These are phyloP conservation scores for Geotrichum cucujoidarum DNA, from an alignment of 1,139 yeast species.

Conservation along the genomic window DNA sequence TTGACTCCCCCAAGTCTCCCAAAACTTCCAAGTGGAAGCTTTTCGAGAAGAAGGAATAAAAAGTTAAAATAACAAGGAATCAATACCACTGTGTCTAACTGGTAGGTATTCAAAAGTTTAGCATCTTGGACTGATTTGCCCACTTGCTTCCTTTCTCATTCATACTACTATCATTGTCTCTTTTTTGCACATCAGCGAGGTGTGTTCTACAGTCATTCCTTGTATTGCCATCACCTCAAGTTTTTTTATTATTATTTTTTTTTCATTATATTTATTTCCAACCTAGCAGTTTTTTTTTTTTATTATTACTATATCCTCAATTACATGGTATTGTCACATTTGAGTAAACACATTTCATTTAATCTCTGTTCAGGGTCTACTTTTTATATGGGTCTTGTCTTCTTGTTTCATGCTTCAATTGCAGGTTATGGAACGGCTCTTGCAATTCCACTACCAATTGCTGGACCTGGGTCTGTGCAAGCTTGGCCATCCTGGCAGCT, in stretches of 20 bases:
- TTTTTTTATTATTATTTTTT: background rate
- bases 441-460: background rate
- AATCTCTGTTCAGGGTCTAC: background rate
- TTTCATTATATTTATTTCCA: background rate
- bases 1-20: background rate
- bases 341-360: background rate
- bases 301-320: background rate
- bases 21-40: background rate
- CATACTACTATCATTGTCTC: background rate
- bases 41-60: conserved; percentile 3
- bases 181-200: too few species aligned
- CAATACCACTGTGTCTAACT: too few species aligned
- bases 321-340: background rate
- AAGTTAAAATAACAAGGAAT: background rate
- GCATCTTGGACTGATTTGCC: too few species aligned
- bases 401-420: background rate
- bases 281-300: background rate
- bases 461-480: background rate
- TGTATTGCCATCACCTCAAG: background rate
- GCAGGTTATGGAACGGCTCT: background rate
- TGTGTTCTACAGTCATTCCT: too few species aligned
- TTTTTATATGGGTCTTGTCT: background rate
- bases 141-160: background rate
- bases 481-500: background rate
- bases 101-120: too few species aligned